Conservation (phyloP, 2,329 filamentous ascomycete species). For the Aspergillus ustus region DNA sequence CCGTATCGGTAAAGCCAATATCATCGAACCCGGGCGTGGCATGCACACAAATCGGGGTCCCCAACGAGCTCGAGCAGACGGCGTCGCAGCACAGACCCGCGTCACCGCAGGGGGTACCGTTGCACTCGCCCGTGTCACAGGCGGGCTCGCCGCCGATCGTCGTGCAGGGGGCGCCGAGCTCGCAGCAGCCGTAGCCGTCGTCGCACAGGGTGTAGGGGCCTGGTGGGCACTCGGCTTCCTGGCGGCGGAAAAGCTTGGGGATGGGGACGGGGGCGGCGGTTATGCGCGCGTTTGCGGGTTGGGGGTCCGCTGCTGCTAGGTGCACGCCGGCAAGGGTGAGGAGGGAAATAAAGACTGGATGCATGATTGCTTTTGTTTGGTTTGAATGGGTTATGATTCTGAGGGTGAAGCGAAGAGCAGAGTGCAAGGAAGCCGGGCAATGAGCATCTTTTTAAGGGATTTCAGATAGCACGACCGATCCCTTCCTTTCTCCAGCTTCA, state of each 20-base stretch:
- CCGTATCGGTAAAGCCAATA: neutral
- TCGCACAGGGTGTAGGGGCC: slow-evolving; percentile 2
- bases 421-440: neutral
- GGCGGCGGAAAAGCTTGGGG: slow-evolving; percentile 5
- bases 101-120: slow-evolving; percentile 1
- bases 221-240: neutral
- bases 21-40: neutral
- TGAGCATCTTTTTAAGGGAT: neutral
- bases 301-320: neutral
- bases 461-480: neutral
- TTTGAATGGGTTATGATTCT: neutral
- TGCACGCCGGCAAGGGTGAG: neutral
- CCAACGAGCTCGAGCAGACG: neutral
- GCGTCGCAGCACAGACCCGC: slow-evolving; percentile 6
- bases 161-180: slow-evolving; percentile 7
- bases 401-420: neutral
- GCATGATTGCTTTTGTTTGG: neutral
- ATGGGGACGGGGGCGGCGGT: neutral
- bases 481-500: neutral
- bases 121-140: slow-evolving; percentile 7
- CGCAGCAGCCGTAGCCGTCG: slow-evolving; percentile 11
- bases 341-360: neutral
- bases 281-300: neutral
- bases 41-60: neutral
- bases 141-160: slow-evolving; percentile 8